These are phyloP conservation scores for Colletotrichum somersetense DNA, from an alignment of 2,329 filamentous ascomycete species.

Conservation along the genomic window DNA sequence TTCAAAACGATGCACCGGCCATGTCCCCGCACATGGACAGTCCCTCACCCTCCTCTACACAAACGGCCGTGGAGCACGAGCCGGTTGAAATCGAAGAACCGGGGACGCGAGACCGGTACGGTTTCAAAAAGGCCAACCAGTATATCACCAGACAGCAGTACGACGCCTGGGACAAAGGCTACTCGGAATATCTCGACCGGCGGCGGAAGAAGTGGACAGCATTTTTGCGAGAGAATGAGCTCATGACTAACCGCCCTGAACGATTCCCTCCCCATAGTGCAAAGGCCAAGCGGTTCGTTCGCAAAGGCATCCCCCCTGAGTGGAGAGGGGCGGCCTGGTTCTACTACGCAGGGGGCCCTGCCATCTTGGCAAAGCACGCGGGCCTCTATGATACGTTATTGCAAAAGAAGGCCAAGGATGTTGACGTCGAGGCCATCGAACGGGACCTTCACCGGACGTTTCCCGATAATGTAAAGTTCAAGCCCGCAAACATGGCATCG, in stretches of 20 bases:
- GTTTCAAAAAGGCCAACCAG: conserved; percentile 89
- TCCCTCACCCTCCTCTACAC: conserved; percentile 27
- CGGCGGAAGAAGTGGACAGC: conserved; percentile 85
- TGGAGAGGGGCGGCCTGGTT: conserved; percentile 98
- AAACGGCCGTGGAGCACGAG: conserved; percentile 47
- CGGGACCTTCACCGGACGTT: conserved; percentile 94
- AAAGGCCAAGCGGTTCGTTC: conserved; percentile 90
- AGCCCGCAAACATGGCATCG: conserved; percentile 63
- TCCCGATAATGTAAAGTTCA: conserved; percentile 93
- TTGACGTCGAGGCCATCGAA: conserved; percentile 91
- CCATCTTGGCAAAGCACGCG: conserved; percentile 79
- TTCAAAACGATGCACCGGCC: conserved; percentile 47
- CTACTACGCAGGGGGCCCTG: conserved; percentile 91
- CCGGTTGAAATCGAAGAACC: conserved; percentile 60
- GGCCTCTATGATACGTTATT: conserved; percentile 83
- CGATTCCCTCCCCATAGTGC: conserved; percentile 84
- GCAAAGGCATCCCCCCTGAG: conserved; percentile 93
- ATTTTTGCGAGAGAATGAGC: conserved; percentile 80
- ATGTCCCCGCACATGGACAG: conserved; percentile 40
- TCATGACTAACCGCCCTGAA: conserved; percentile 78
- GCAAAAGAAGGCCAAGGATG: conserved; percentile 71
- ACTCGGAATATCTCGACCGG: conserved; percentile 80
- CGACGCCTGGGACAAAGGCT: conserved; percentile 82
- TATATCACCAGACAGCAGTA: conserved; percentile 83
- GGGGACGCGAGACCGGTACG: conserved; percentile 80